Percentiles rank a stretch among this genome's conserved stretches.
These are phyloP conservation scores for Drechslerella coelobrocha DNA, from an alignment of 2,329 filamentous ascomycete species.

Conservation along the genomic window DNA sequence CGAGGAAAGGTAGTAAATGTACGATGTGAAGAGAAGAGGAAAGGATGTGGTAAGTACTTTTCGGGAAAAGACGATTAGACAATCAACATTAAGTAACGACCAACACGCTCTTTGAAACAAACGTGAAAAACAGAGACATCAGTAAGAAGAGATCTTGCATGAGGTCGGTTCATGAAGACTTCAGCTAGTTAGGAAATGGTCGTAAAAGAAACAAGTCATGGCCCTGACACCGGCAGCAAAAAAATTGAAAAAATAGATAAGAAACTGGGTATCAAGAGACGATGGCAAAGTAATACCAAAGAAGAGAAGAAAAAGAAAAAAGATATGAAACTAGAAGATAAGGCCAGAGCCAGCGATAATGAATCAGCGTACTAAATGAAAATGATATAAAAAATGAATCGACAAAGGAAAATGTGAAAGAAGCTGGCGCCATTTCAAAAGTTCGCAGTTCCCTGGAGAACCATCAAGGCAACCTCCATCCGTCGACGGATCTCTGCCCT, in stretches of 20 bases:
- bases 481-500: conserved; percentile 41
- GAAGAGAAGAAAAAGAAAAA: conserved; percentile 39
- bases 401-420: conserved; percentile 27
- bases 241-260: no score
- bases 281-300: conserved; percentile 33
- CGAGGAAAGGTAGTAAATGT: no score
- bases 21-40: no score
- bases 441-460: conserved; percentile 42
- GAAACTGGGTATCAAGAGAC: conserved; percentile 50
- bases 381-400: conserved; percentile 29
- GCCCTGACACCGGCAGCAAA: conserved; percentile 50
- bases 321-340: conserved; percentile 28
- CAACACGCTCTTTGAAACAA: not conserved
- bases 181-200: conserved; percentile 25
- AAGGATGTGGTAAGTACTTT: no score
- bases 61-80: no score
- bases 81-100: conserved; percentile 2
- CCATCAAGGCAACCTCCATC: conserved; percentile 49
- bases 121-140: conserved; percentile 1
- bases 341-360: conserved; percentile 38
- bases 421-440: conserved; percentile 10
- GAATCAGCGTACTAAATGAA: conserved; percentile 43
- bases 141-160: conserved; percentile 19
- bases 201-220: conserved; percentile 41
- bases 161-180: conserved; percentile 49